Evolutionary conservation across 768 basidiomycete species (phyloP), one percentile per base, ranked within the genome.

Genomic region (Panus rudis): DNA sequence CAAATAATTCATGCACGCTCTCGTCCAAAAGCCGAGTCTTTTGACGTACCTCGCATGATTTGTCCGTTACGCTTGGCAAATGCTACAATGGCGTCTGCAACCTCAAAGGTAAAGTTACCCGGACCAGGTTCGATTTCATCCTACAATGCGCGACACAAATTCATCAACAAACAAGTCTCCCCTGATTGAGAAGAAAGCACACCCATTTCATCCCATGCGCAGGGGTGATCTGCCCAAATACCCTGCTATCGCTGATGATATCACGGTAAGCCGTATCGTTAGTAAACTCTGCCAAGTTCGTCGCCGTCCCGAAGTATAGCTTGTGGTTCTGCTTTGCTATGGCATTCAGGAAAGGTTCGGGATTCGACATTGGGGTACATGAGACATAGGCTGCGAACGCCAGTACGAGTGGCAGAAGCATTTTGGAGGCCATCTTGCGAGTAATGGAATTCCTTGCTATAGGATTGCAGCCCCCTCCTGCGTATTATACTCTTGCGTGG

Each of bases 171-270:
- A 14, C 11, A 31, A 19, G 13, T 3, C 19, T 5, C n/a, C 17
- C 26, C 8, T 30, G 43, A 8, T 4, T 14, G 28, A 26, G 14
- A 12, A 25, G 21, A 10, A 35, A 0, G 46, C 60, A 26, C 46
- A 71, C 74, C 74, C 75, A 77, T 70, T 78, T 77, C 74, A 76
- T 74, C 46, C 65, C 68, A 51, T 75, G 75, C 16, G 62, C 73
- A 20, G 74, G 64, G 0, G 74, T 75, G 46, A 76, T 58, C 52
- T 72, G 71, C 11, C 61, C 61, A 50, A 74, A 76, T 45, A 68
- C 59, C 13, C 41, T 55, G 27, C 49, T 63, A 52, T 73, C 62
- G 43, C 61, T 54, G 37, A 74, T 59, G 39, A 62, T 57, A 8
- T 63, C 56, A 11, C 63, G 59, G 52, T 75, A 74, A 1, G 68